These are phyloP conservation scores for Neonectria ditissima DNA, from an alignment of 2,329 filamentous ascomycete genomes.

Conservation along the genomic window DNA sequence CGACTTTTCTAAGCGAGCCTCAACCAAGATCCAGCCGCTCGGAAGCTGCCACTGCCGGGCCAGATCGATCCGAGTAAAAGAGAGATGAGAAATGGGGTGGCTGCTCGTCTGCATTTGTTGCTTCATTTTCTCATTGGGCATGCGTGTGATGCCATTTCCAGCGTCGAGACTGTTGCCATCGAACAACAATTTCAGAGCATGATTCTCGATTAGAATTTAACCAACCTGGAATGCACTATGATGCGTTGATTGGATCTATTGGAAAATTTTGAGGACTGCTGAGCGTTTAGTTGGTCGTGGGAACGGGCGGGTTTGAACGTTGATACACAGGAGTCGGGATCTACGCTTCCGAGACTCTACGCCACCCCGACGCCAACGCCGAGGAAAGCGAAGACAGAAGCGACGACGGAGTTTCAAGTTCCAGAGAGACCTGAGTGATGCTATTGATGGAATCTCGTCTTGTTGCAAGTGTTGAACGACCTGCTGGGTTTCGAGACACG, in stretches of 20 bases:
- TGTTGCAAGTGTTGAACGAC: neutral
- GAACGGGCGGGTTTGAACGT: neutral
- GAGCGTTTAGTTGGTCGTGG: neutral
- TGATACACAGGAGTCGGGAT: constrained; percentile 36
- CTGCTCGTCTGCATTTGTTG: neutral
- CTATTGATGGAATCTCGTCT: constrained; percentile 7
- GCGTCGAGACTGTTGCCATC: too few relatives aligned
- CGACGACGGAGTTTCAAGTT: neutral
- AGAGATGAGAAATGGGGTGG: neutral
- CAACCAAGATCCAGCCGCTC: constrained; percentile 34
- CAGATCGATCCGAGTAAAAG: constrained; percentile 9
- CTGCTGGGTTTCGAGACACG: constrained; percentile 17
- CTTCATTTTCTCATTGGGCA: neutral
- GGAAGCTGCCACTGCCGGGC: constrained; percentile 33
- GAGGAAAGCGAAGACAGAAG: neutral
- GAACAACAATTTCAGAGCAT: neutral
- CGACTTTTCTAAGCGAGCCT: constrained; percentile 34
- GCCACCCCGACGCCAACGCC: constrained; percentile 21
- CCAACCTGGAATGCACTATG: too few relatives aligned
- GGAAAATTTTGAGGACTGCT: neutral
- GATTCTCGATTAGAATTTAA: too few relatives aligned
- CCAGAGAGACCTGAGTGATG: neutral
- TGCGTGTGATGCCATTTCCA: neutral
- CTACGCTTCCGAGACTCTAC: constrained; percentile 40
- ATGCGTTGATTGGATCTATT: too few relatives aligned